Base-by-base conservation (phyloP, 768 basidiomycete species). In the Sporobolomyces roseus region DNA sequence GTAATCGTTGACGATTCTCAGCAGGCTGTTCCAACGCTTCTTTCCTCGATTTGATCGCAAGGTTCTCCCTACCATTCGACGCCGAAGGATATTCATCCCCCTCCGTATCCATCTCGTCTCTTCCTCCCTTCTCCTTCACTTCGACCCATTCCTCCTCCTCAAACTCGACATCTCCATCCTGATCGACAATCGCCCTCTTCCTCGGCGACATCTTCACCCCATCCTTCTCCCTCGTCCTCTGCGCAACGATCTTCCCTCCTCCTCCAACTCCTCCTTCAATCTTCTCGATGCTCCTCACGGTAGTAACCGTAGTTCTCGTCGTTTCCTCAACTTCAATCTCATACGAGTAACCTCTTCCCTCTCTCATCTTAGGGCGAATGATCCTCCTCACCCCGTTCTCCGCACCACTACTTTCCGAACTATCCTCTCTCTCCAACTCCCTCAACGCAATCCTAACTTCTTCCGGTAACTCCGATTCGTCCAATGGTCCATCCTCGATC, bases 101-200 rank as follows among this genome's bases (percentile, higher is more conserved):
- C 2, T 66, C 50, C 19, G 23, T 43, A 14, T 43, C 35, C 21
- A 38, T 53, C 23, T 13, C 48, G 4, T 59, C 64, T 21, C n/a
- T 27, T 43, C 3, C 16, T 5, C 52, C 13, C 21, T 21, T n/a
- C 16, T 38, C 45, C 29, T 75, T 75, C 25, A 79, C 73, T 46
- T 77, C 78, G 61, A 77, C 64, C 79, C 79, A 79, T 2, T 79
- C 78, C 17, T 79, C 78, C 21, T 74, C 75, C 21, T 66, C 73
- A 6, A 29, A 61, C 2, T 38, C 33, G 4, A 5, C 53, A 3
- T 46, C 50, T 13, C 2, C 62, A n/a, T 56, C 7, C 14, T 43
- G 23, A 19, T 43, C 50, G 35, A 13, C 4, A 25, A 51, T 9
- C 50, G 13, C 25, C 29, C 30, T 17, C 30, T 32, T 32, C 52